Percentiles rank a stretch among this genome's conserved stretches.
Conservation (phyloP, 768 basidiomycete species). For the Xerocomellus intermedius region DNA sequence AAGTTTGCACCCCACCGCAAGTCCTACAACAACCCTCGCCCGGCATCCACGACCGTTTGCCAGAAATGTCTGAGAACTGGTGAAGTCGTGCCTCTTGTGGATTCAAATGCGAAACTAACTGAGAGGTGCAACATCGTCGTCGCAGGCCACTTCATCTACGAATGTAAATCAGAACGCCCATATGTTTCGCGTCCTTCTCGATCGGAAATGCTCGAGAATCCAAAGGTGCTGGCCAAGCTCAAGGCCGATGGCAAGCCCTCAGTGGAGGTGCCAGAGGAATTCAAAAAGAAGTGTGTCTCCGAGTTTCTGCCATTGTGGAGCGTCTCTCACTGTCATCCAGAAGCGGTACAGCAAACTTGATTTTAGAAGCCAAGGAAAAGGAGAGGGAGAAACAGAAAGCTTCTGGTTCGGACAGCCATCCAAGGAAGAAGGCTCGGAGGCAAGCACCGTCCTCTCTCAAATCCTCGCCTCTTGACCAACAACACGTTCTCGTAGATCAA, state of each 20-base stretch:
- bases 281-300: slow-evolving; percentile 67
- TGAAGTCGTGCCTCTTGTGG: slow-evolving; percentile 18
- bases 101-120: slow-evolving; percentile 3
- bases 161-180: slow-evolving; percentile 80
- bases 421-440: slow-evolving; percentile 38
- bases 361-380: slow-evolving; percentile 81
- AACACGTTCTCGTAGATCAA: slow-evolving; percentile 29
- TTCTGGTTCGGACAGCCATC: slow-evolving; percentile 28
- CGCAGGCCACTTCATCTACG: slow-evolving; percentile 85
- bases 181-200: slow-evolving; percentile 90
- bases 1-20: slow-evolving; percentile 75
- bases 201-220: slow-evolving; percentile 82
- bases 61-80: slow-evolving; percentile 80
- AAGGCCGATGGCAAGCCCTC: slow-evolving; percentile 71
- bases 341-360: slow-evolving; percentile 79
- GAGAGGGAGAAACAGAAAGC: slow-evolving; percentile 50
- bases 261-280: slow-evolving; percentile 88
- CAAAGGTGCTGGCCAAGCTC: slow-evolving; percentile 61
- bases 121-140: neutral
- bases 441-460: slow-evolving; percentile 33
- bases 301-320: neutral
- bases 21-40: slow-evolving; percentile 59
- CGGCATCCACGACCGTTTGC: slow-evolving; percentile 67
- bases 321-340: slow-evolving; percentile 35
- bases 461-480: neutral